Evolutionary conservation across 768 basidiomycete species (phyloP).

Genomic region (Mycena chlorophos): DNA sequence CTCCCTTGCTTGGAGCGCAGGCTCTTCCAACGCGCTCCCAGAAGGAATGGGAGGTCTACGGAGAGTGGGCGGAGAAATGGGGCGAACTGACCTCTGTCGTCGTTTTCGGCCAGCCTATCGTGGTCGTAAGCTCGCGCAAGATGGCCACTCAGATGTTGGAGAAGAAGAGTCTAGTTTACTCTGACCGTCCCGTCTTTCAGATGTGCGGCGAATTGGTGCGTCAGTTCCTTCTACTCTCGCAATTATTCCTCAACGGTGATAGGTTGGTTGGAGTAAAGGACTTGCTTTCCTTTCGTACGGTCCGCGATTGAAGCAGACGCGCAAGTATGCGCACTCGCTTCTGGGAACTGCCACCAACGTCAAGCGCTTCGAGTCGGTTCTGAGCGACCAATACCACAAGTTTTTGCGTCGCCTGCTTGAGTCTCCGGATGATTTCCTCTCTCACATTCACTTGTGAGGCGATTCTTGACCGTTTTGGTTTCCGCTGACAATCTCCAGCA

Average conservation of each 20-base stretch:
- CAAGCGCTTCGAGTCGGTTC: conserved; percentile 9
- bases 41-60: conserved; percentile 10
- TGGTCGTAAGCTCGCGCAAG: conserved; percentile 34
- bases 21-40: conserved; percentile 6
- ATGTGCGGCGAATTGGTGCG: conserved; percentile 24
- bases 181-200: conserved; percentile 36
- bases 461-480: too few relatives aligned
- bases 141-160: conserved; percentile 40
- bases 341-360: conserved; percentile 10
- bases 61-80: conserved; percentile 5
- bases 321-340: conserved; percentile 7
- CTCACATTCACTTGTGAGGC: conserved; percentile 17
- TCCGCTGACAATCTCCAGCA: conserved; percentile 15
- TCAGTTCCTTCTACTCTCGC: conserved; percentile 2
- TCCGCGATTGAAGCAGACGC: conserved; percentile 5
- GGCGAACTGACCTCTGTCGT: conserved; percentile 26
- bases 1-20: conserved; percentile 4
- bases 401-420: conserved; percentile 20
- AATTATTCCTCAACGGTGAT: not conserved
- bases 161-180: conserved; percentile 43
- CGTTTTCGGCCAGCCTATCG: conserved; percentile 36
- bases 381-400: conserved; percentile 9
- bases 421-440: conserved; percentile 7
- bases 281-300: not conserved
- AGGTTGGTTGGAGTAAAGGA: conserved; percentile 13